A percentile compares a stretch with the other conserved stretches of the same genome.
phyloP scores from a whole-genome alignment of 306 rosid genomes.

The Vachellia collinsii region DNA sequence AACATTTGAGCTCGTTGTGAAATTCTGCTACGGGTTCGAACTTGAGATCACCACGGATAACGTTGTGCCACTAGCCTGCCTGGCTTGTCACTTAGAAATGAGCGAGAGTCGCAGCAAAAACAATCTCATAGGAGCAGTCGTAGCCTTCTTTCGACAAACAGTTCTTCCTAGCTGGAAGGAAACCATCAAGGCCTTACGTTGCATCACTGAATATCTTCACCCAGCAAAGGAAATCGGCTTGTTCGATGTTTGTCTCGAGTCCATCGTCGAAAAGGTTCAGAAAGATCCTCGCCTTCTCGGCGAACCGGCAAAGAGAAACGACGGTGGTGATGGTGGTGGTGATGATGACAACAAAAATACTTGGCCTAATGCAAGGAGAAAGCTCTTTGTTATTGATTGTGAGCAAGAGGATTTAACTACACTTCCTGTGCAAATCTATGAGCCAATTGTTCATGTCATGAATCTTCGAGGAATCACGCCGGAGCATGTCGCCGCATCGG shows the following conservation, averaged over 20 bases:
- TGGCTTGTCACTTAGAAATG: conserved; percentile 54
- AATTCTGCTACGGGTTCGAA: conserved; percentile 54
- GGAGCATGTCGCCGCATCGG: conserved; percentile 44
- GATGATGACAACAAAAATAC: background rate
- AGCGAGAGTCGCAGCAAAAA: conserved; percentile 52
- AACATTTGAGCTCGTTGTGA: conserved; percentile 49
- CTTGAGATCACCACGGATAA: conserved; percentile 48
- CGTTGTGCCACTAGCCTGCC: conserved; percentile 47
- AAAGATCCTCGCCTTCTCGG: conserved; percentile 51
- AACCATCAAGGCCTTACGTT: conserved; percentile 49
- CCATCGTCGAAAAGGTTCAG: conserved; percentile 45
- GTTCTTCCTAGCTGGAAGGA: conserved; percentile 60
- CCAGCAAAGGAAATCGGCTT: conserved; percentile 49
- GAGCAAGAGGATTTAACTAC: conserved; percentile 48
- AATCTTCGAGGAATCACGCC: conserved; percentile 39
- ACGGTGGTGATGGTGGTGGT: background rate
- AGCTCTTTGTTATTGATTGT: conserved; percentile 47
- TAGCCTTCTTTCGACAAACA: conserved; percentile 42
- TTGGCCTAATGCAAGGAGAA: conserved; percentile 48
- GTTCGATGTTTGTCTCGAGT: conserved; percentile 47
- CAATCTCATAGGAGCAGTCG: conserved; percentile 42
- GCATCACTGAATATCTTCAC: conserved; percentile 40
- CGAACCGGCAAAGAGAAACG: conserved; percentile 37
- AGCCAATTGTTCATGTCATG: conserved; percentile 48
- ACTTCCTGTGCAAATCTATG: conserved; percentile 49